A percentile compares a stretch with the other conserved stretches of the same genome.
Evolutionary conservation across 768 basidiomycete species (phyloP).

Genomic region (Amylocystis lapponica): DNA sequence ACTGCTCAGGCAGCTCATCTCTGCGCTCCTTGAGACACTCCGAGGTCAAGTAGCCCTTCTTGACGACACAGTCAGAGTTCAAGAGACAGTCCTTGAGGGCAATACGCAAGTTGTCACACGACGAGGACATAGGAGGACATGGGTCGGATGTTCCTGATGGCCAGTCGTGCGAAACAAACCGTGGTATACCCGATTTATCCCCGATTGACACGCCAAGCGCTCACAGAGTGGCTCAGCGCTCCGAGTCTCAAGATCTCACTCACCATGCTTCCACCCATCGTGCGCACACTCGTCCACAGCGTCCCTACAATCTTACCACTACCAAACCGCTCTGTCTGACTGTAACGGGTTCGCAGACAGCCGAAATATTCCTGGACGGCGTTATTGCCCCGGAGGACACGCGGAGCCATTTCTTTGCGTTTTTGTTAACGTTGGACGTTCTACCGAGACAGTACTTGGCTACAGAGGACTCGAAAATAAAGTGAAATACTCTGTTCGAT

Average conservation of each 20-base stretch:
- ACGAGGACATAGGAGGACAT: constrained; percentile 72
- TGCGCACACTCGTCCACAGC: constrained; percentile 40
- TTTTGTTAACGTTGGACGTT: too few relatives aligned
- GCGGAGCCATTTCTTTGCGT: constrained; percentile 16
- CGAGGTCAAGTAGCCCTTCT: constrained; percentile 72
- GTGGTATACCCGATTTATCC: too few relatives aligned
- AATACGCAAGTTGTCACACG: constrained; percentile 68
- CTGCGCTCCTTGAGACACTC: constrained; percentile 75
- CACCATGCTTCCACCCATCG: constrained; percentile 34
- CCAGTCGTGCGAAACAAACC: too few relatives aligned
- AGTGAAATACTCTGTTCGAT: too few relatives aligned
- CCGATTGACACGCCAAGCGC: too few relatives aligned
- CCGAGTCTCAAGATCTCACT: constrained; percentile 1
- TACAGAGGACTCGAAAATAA: too few relatives aligned
- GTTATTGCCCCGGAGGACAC: constrained; percentile 18
- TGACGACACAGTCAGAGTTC: constrained; percentile 82
- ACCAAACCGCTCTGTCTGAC: constrained; percentile 65
- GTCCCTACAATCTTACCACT: constrained; percentile 50
- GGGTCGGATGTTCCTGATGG: too few relatives aligned
- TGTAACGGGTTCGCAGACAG: constrained; percentile 73
- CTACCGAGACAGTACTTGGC: too few relatives aligned
- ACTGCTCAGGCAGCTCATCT: constrained; percentile 75
- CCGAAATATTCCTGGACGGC: constrained; percentile 61
- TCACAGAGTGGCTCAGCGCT: constrained; percentile 1
- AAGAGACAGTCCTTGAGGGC: constrained; percentile 83